Evolutionary conservation across 208 protist genomes (phyloP).

Genomic region (Crithidia brevicula): DNA sequence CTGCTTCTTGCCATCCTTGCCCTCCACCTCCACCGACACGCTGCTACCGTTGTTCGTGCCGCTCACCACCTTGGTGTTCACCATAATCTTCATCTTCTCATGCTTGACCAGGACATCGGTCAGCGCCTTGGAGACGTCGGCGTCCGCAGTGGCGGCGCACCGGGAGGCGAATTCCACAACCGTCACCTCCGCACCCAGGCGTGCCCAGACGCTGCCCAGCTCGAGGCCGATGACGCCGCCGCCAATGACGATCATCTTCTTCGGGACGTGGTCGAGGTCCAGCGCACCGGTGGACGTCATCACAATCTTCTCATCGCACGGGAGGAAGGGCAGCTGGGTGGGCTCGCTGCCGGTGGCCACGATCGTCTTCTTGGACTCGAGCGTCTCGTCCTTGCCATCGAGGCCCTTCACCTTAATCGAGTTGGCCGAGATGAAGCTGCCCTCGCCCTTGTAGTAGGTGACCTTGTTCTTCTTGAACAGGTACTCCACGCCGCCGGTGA

Average conservation of each 20-base stretch:
- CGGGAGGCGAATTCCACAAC: constrained; percentile 97
- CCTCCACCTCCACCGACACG: constrained; percentile 91
- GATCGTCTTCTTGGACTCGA: constrained; percentile 97
- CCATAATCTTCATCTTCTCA: constrained; percentile 93
- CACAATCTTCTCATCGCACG: constrained; percentile 98
- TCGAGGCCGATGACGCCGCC: constrained; percentile 99
- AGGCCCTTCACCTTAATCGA: constrained; percentile 79
- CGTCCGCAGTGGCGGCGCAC: constrained; percentile 91
- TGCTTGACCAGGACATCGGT: constrained; percentile 84
- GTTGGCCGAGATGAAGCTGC: constrained; percentile 77
- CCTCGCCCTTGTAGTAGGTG: constrained; percentile 96
- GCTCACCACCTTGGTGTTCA: constrained; percentile 90
- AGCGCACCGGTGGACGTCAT: constrained; percentile 98
- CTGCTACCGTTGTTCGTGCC: constrained; percentile 75
- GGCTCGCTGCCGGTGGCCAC: constrained; percentile 99
- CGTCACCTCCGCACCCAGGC: constrained; percentile 98
- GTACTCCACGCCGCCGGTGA: constrained; percentile 98
- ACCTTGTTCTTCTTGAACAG: constrained; percentile 99
- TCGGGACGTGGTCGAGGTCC: constrained; percentile 94
- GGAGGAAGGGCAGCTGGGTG: constrained; percentile 91
- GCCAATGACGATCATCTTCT: constrained; percentile 98
- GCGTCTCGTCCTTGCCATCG: constrained; percentile 90
- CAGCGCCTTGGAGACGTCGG: constrained; percentile 83
- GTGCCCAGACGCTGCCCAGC: constrained; percentile 98
- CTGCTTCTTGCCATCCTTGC: constrained; percentile 88